Conservation (phyloP, 805 yeast species). For the Kluyveromyces lactis region DNA sequence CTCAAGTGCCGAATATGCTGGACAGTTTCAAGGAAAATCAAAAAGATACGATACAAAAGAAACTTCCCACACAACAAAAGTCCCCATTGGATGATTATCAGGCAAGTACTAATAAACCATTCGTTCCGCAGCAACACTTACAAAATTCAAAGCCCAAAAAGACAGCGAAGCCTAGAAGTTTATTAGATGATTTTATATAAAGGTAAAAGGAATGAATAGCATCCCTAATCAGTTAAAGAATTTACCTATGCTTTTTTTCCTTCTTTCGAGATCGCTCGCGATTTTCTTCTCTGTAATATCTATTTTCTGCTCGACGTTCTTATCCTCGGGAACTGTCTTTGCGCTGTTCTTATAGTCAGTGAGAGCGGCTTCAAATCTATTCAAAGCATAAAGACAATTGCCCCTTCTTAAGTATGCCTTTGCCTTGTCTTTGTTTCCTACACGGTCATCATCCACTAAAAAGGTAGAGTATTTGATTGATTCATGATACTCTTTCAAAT, state of each 20-base stretch:
- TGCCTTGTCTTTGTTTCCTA: slow-evolving; percentile 38
- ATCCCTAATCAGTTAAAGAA: slow-evolving; percentile 38
- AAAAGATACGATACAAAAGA: background rate
- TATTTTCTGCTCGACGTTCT: slow-evolving; percentile 38
- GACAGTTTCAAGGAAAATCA: slow-evolving; percentile 27
- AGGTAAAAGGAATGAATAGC: background rate
- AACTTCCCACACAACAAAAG: too few species aligned
- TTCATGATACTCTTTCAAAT: slow-evolving; percentile 39
- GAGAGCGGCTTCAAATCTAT: slow-evolving; percentile 43
- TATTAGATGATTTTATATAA: slow-evolving; percentile 29
- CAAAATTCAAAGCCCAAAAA: background rate
- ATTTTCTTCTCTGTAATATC: slow-evolving; percentile 33
- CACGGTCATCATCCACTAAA: slow-evolving; percentile 42
- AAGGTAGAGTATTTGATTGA: slow-evolving; percentile 48
- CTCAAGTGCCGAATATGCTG: slow-evolving; percentile 20
- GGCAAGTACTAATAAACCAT: too few species aligned
- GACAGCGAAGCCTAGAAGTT: slow-evolving; percentile 18
- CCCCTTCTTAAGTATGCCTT: slow-evolving; percentile 56
- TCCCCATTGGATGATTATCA: too few species aligned
- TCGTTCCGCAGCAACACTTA: too few species aligned
- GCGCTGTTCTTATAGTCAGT: slow-evolving; percentile 38
- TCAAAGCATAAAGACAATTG: slow-evolving; percentile 34
- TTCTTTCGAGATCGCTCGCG: slow-evolving; percentile 38
- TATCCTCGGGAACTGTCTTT: slow-evolving; percentile 40
- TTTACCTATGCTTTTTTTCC: slow-evolving; percentile 50